Evolutionary conservation across 495 filamentous ascomycete genomes (phyloP).

Genomic region (Neurospora tetrasperma): DNA sequence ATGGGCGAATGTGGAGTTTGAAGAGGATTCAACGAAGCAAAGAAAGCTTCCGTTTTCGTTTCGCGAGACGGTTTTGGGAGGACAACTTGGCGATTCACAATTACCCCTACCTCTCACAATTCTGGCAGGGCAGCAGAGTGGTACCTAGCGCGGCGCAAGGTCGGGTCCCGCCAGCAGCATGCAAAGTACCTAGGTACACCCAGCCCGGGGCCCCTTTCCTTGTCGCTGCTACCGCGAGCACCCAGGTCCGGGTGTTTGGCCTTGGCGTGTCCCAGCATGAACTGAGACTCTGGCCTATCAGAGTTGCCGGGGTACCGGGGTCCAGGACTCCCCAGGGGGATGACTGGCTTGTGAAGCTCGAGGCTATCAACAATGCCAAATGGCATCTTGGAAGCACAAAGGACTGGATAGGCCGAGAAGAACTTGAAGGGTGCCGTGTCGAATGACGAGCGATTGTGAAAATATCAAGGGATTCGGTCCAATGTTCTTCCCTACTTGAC

Average conservation of each 20-base stretch:
- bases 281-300: neutral
- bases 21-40: slow-evolving; percentile 2
- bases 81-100: slow-evolving; percentile 21
- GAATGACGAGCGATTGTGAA: neutral
- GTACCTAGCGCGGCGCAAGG: neutral
- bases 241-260: neutral
- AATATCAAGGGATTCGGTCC: neutral
- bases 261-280: neutral
- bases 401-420: neutral
- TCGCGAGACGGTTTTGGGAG: slow-evolving; percentile 14
- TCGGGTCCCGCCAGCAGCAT: neutral
- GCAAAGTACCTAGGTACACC: neutral
- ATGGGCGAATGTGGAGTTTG: slow-evolving; percentile 5
- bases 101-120: neutral
- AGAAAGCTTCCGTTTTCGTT: slow-evolving; percentile 6
- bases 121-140: neutral
- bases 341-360: slow-evolving; percentile 1
- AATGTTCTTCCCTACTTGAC: neutral
- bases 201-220: neutral
- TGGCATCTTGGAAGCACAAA: neutral
- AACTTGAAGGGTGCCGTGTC: neutral
- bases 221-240: neutral
- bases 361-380: neutral
- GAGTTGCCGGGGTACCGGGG: neutral
- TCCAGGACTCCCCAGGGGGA: neutral